Evolutionary conservation across 768 basidiomycete genomes (phyloP).

Genomic region (Phlebiopsis gigantea): DNA sequence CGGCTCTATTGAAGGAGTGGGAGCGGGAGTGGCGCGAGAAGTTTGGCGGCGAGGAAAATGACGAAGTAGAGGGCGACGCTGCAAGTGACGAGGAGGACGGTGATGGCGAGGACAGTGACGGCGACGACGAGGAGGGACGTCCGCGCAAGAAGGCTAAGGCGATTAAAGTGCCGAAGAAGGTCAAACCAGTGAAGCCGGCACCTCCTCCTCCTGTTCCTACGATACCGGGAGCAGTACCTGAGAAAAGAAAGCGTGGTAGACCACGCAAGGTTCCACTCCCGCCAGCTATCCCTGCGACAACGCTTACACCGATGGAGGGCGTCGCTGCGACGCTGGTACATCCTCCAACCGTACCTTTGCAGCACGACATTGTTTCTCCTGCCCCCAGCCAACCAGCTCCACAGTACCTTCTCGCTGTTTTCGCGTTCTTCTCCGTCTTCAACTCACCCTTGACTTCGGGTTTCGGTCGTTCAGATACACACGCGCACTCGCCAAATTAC

Average conservation of each 20-base stretch:
- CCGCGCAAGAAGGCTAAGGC: constrained; percentile 63
- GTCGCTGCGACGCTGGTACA: constrained; percentile 11
- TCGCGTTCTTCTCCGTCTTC: constrained; percentile 84
- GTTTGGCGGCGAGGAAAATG: constrained; percentile 73
- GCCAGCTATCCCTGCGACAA: constrained; percentile 25
- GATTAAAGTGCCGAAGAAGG: constrained; percentile 33
- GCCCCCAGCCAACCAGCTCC: constrained; percentile 21
- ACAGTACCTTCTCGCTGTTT: constrained; percentile 78
- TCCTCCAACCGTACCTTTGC: constrained; percentile 14
- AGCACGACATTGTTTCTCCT: constrained; percentile 14
- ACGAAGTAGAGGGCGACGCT: constrained; percentile 42
- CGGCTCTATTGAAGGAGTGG: constrained; percentile 67
- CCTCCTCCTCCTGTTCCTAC: constrained; percentile 23
- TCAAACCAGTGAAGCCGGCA: constrained; percentile 35
- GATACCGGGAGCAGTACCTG: constrained; percentile 39
- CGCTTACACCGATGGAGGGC: constrained; percentile 16
- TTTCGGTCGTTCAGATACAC: constrained; percentile 26
- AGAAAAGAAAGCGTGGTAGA: constrained; percentile 81
- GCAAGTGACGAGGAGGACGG: constrained; percentile 46
- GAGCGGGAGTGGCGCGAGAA: constrained; percentile 67
- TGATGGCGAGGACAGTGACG: constrained; percentile 43
- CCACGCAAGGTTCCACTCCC: constrained; percentile 67
- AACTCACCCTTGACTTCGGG: constrained; percentile 61
- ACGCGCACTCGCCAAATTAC: constrained; percentile 28
- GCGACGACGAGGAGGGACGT: constrained; percentile 35